Evolutionary conservation across 345 rosid genomes (phyloP), one percentile per base, ranked within the genome.

Genomic region (Clarkia xantiana): DNA sequence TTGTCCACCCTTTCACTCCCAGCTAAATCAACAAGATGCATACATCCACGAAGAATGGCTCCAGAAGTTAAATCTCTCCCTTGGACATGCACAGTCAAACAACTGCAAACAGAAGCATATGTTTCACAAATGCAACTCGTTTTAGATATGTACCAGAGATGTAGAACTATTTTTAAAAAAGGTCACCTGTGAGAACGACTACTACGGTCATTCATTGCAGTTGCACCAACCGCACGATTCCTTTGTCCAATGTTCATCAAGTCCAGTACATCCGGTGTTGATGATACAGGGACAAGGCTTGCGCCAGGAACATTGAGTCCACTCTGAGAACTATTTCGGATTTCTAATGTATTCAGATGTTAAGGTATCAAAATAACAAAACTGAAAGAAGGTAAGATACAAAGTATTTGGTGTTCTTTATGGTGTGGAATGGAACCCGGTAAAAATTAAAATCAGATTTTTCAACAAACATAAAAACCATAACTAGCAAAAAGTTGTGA

Each of bases 101-200:
- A 91, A 51, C 98, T 86, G 71, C 72, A 74, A 43, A 36, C 36
- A 29, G 8, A 3, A 7, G 51, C 16, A 48, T 11, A 23, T 6
- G 36, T 29, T 29, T 29, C 8, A 4, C 6, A 29, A 3, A 29
- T 29, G 36, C 36, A 29, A 29, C 36, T 3, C 5, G 36, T 29
- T 29, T 29, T 29, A 10, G 36, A 29, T 10, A 29, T 29, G 5
- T 29, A 29, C 6, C 36, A 29, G 36, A 29, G 6, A 29, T 29
- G 9, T 5, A 5, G 4, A 29, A 7, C 36, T 29, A 10, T 2
- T 5, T 7, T 5, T 59, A 25, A 22, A 44, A 44, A 4, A 54
- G n/a, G 18, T 60, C 57, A 91, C 98, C 98, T 91, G 47, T 91
- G 98, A 60, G 98, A 91, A 53, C 98, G 96, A 62, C 98, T 91